Base-by-base conservation (phyloP, 1,139 yeast genomes). In the Meyerozyma sp. region DNA sequence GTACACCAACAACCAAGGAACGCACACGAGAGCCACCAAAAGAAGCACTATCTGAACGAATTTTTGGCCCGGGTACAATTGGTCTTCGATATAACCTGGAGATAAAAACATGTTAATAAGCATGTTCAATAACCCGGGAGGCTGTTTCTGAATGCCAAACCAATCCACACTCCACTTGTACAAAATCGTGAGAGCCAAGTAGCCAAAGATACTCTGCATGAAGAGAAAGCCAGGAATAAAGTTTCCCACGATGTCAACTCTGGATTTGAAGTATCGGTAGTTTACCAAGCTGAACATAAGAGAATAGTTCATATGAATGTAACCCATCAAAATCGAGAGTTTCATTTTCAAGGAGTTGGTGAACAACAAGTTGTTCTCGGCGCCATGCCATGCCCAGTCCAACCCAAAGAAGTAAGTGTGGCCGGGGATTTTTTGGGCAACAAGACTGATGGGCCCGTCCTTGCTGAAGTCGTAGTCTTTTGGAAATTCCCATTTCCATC, bases 261-360 rank as follows among this genome's bases (percentile, higher is more conserved):
- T 70, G 8, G 94, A 84, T 40, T 79, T 69, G 75, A 87, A 89
- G 61, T 75, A 82, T 35, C 80, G 60, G 59, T 86, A 83, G 60
- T 93, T 93, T 39, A 86, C 95, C 52, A 88, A 71, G 42, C 97
- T 88, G 62, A 89, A 89, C 66, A 81, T 67, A 56, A 85, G 82
- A 3, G 96, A 88, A 65, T 93, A 93, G 36, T 90, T 79, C 99
- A 93, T 93, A 64, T 93, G 99, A 36, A 79, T 74, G 62, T 85
- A 91, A 11, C 99, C 99, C 94, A 93, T 87, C 53, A 94, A 72
- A 48, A 93, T 86, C 2, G 98, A 90, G 49, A 93, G 70, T 61
- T 93, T 93, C 99, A 93, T 93, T 70, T 93, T 93, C 68, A 88
- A 91, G 1, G 98, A 90, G 65, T 93, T 93, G 41, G 96, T 82